Evolutionary conservation across 306 rosid species (phyloP), one percentile per base, ranked within the genome.

Genomic region (Mimosa pudica): DNA sequence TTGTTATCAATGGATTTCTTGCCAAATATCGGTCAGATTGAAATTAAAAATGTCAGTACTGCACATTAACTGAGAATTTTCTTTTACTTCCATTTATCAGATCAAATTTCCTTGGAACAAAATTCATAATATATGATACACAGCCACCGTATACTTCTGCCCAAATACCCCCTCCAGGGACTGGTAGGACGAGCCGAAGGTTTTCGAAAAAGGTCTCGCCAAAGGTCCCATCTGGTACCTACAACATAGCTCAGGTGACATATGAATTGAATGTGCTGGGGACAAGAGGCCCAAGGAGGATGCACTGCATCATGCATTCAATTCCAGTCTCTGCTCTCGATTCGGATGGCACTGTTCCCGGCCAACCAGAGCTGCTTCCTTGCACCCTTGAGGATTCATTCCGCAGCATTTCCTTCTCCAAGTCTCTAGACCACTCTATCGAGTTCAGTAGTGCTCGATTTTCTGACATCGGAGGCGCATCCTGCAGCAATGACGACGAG

Each of bases 71-170:
- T 45, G 60, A 17, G 0, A 62, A 42, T 65, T 33, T 69, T 49
- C 41, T 70, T 44, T 69, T 80, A 38, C 35, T 77, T 85, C 64
- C 71, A 42, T 84, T 20, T 73, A 61, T 80, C 95, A 95, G 98
- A 83, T 91, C 98, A 72, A 95, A 95, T 84, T 95, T 95, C 79
- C 92, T 95, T 52, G 98, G 98, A 66, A 95, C 98, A 47, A 92
- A 90, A 67, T 95, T 92, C 85, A 88, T 91, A 45, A 87, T 95
- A 68, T 91, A 91, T 45, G 98, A 95, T 74, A 91, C 97, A 7
- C 97, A 92, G 79, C 97, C 97, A 66, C 90, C 97, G 49, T 91
- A 77, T 79, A 71, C 84, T 80, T 78, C 92, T 33, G 82, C 91
- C 18, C 87, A 87, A 51, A 79, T 87, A 63, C 88, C 88, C 47